phyloP scores from a whole-genome alignment of 495 filamentous ascomycete species.

The Penicillium robsamsonii region DNA sequence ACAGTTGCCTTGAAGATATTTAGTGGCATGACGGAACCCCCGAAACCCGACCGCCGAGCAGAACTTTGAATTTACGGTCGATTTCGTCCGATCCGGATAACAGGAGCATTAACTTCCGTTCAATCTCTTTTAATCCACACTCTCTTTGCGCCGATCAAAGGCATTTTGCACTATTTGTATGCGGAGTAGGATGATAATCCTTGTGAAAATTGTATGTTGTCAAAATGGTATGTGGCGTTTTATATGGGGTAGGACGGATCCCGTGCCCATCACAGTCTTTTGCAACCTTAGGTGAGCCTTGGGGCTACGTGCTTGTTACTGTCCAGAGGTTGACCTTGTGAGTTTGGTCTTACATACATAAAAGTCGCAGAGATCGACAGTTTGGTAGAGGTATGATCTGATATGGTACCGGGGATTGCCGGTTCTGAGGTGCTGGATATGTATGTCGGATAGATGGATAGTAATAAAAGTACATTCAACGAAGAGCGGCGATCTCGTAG shows the following conservation, averaged over 20 bases:
- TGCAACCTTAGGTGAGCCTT: background rate
- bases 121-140: background rate
- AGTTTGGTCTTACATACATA: background rate
- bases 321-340: background rate
- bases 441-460: conserved; percentile 6
- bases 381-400: background rate
- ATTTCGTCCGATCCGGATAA: conserved; percentile 12
- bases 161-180: background rate
- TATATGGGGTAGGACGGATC: background rate
- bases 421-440: background rate
- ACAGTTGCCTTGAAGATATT: conserved; percentile 3
- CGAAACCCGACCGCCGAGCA: conserved; percentile 6
- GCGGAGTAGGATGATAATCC: background rate
- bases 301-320: background rate
- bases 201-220: background rate
- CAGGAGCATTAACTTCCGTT: background rate
- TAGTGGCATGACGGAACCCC: conserved; percentile 8
- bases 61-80: conserved; percentile 1
- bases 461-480: conserved; percentile 28
- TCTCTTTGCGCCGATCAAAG: background rate
- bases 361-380: conserved; percentile 17
- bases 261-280: background rate
- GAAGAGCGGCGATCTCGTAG: conserved; percentile 46
- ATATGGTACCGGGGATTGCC: background rate
- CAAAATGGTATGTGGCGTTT: background rate